Base-by-base conservation (phyloP, 1,284 basidiomycete species). In the Ceratobasidium theobromae region DNA sequence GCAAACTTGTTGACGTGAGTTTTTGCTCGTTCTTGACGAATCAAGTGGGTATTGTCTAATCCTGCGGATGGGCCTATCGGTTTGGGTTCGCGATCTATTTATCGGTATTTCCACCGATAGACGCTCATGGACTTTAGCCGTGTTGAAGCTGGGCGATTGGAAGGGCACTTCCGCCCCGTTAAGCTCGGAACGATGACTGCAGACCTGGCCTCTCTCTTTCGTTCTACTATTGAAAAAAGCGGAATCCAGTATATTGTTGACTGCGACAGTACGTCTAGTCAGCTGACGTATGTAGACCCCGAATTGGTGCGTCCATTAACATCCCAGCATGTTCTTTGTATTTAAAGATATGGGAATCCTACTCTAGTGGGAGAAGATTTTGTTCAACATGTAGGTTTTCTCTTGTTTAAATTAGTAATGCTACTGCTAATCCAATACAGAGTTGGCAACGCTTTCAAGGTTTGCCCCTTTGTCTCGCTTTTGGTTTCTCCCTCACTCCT, bases 361-460 rank as follows among this genome's bases (percentile, higher is more conserved):
- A 25, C 49, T 18, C 11, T 58, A 72, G 71, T 75, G 74, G 75
- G 75, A 76, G 55, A 75, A 76, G 69, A 73, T 76, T 25, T 66
- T 74, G 21, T 75, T 75, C 71, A 75, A 75, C 64, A 65, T 76
- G 35, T 69, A 45, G 48, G 65, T 67, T 18, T 2, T 6, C 30
- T 21, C 18, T 21, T 6, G 18, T 45, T 8, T 11, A 11, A n/a
- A 45, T n/a, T n/a, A 45, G 43, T 21, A 25, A 4, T 49, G 32
- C 28, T 49, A 38, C 45, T 27, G 45, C 28, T 66, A 52, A 12
- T 65, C 53, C 35, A 53, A 65, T 8, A 14, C 30, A 49, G 65
- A 30, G 72, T 75, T 55, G 74, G 74, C 9, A 76, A 76, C 62
- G 75, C 75, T 2, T 73, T 74, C 65, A 76, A 76, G 64, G 75